Evolutionary conservation across 2,329 filamentous ascomycete genomes (phyloP), one percentile per base, ranked within the genome.

Genomic region (Diplodia corticola): DNA sequence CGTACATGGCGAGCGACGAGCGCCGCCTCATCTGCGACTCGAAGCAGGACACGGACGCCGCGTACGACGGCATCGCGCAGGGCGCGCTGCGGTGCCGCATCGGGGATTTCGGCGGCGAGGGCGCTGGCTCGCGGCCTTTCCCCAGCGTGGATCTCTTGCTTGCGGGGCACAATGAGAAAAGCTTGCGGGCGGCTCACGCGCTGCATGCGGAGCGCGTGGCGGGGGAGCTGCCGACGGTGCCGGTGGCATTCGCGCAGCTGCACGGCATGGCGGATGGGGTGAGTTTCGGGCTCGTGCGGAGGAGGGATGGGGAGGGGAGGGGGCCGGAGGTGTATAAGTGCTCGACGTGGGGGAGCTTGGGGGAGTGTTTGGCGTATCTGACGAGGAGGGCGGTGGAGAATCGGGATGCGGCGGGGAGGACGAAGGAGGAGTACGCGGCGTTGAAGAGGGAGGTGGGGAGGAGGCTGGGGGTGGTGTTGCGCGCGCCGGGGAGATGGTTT

Each of bases 191-290:
- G 7, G 63, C 63, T 48, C 73, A 78, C 17, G 70, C 77, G 54
- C 79, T 79, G 55, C 84, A 84, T 0, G 82, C 83, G 28, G 77
- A 80, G 66, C 73, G 82, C 26, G 83, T 85, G 53, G 68, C 77
- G 0, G 73, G 74, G 17, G 75, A 75, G 0, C 71, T 71, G 20
- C 80, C 80, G 7, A 73, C 84, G 33, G 81, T 85, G 1, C 79
- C 82, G 1, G 77, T 86, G 13, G 77, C 78, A 2, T 93, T 91
- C 75, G 91, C 90, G 1, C 93, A 97, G 79, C 85, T 97, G 1
- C 91, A 95, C 80, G 93, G 94, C 33, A 98, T 98, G 94, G 93
- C 94, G 0, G 94, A 97, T 72, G 93, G 97, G 74, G 88, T 97
- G 57, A 93, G 90, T 69, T 85, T 85, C 68, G 80, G 73, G 30